These are phyloP conservation scores for Orbilia javanica DNA, from an alignment of 2,329 filamentous ascomycete species.

Conservation along the genomic window DNA sequence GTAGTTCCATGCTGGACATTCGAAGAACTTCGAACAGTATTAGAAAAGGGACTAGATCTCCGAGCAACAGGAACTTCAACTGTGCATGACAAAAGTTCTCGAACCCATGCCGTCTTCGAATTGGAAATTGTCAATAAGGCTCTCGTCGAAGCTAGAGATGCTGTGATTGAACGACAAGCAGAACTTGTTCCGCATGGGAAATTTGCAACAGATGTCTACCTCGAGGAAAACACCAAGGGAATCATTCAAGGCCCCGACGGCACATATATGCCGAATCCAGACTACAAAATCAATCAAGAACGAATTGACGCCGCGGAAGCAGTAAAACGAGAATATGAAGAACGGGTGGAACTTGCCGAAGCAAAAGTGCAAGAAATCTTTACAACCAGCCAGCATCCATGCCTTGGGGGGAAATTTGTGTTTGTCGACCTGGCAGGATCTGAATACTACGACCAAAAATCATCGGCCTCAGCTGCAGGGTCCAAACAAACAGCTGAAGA, in stretches of 20 bases:
- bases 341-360: conserved; percentile 64
- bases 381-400: conserved; percentile 59
- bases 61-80: conserved; percentile 65
- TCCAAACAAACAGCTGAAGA: conserved; percentile 65
- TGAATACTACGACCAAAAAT: conserved; percentile 65
- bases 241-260: conserved; percentile 63
- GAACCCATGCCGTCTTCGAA: conserved; percentile 67
- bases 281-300: conserved; percentile 64
- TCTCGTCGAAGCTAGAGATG: conserved; percentile 65
- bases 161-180: conserved; percentile 66
- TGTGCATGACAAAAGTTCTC: conserved; percentile 67
- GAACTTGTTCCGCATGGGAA: conserved; percentile 68
- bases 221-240: conserved; percentile 65
- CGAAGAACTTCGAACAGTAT: conserved; percentile 62
- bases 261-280: conserved; percentile 64
- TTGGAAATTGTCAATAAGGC: conserved; percentile 66
- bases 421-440: conserved; percentile 68
- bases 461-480: conserved; percentile 48
- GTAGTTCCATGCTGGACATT: conserved; percentile 64
- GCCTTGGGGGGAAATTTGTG: conserved; percentile 66
- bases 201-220: conserved; percentile 65
- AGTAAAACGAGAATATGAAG: conserved; percentile 65
- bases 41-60: conserved; percentile 63
- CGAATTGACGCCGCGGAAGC: conserved; percentile 66
- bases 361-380: conserved; percentile 62